Conservation (phyloP, 352 stramenopile genomes). For the Globisporangium canariense region DNA sequence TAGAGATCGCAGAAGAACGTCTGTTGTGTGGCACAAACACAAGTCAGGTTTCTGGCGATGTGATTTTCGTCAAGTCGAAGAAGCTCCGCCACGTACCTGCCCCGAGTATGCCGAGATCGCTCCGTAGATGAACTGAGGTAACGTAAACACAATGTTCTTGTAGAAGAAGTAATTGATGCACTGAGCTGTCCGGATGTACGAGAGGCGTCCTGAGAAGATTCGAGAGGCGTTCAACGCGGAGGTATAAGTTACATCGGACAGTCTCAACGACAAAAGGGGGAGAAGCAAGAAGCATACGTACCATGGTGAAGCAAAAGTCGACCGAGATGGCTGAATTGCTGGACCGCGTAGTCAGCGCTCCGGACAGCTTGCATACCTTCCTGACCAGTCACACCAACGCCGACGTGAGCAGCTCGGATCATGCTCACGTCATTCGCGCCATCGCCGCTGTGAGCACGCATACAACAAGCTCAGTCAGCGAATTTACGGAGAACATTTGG, state of each 20-base stretch:
- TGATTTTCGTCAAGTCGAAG: neutral
- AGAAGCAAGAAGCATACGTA: constrained; percentile 10
- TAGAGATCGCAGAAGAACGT: constrained; percentile 81
- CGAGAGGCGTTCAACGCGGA: neutral
- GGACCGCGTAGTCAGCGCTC: constrained; percentile 77
- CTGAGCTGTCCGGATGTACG: constrained; percentile 94
- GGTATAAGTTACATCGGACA: neutral
- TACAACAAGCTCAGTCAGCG: neutral
- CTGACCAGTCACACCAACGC: constrained; percentile 96
- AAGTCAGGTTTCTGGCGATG: neutral
- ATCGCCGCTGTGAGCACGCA: constrained; percentile 83
- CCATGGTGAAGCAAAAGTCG: constrained; percentile 73
- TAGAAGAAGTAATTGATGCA: constrained; percentile 99
- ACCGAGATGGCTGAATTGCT: constrained; percentile 80
- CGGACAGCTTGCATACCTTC: constrained; percentile 92
- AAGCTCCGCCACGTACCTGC: constrained; percentile 33
- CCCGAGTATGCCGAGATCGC: constrained; percentile 86
- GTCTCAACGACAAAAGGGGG: neutral
- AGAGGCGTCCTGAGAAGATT: constrained; percentile 83
- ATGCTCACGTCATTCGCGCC: constrained; percentile 99
- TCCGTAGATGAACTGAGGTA: constrained; percentile 88
- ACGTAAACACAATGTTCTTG: constrained; percentile 95
- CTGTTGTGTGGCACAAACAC: constrained; percentile 19
- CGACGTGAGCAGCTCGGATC: constrained; percentile 98
- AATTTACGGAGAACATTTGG: neutral